phyloP scores from a whole-genome alignment of 768 basidiomycete species.

The Thelephora aurantiotincta region DNA sequence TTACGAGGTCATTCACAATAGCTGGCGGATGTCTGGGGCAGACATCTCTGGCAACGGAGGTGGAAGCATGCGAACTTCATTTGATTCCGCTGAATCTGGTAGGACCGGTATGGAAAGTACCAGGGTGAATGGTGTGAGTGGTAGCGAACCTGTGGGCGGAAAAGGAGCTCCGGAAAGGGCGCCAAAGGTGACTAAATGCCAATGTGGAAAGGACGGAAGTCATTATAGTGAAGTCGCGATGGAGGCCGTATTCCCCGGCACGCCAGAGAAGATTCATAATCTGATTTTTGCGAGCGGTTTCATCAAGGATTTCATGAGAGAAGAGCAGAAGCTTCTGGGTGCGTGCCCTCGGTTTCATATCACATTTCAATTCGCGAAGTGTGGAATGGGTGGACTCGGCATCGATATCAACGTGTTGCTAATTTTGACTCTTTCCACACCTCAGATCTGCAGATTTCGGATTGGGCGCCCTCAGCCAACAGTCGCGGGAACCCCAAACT shows the following conservation, averaged over 20 bases:
- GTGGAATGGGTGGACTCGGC: background rate
- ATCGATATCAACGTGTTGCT: background rate
- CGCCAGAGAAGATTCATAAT: conserved; percentile 91
- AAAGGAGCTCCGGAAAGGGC: conserved; percentile 4
- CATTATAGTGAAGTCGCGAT: conserved; percentile 67
- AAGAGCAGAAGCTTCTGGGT: conserved; percentile 86
- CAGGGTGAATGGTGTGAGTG: conserved; percentile 5
- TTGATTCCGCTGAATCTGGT: conserved; percentile 8
- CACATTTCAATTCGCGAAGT: background rate
- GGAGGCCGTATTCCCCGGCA: conserved; percentile 71
- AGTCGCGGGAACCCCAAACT: conserved; percentile 35
- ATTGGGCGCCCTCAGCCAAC: conserved; percentile 66
- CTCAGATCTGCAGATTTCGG: conserved; percentile 87
- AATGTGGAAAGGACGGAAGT: conserved; percentile 52
- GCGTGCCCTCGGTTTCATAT: conserved; percentile 14
- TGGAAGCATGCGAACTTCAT: conserved; percentile 12
- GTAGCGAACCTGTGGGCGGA: conserved; percentile 4
- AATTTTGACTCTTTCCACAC: background rate
- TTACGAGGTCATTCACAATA: conserved; percentile 89
- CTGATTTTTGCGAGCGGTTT: conserved; percentile 94
- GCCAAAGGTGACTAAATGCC: conserved; percentile 49
- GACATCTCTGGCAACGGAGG: conserved; percentile 22
- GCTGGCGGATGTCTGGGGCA: conserved; percentile 86
- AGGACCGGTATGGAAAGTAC: background rate
- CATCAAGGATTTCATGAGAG: conserved; percentile 84